Percentiles rank a stretch among this genome's conserved stretches.
phyloP scores from a whole-genome alignment of 2,329 filamentous ascomycete genomes.

The Fusarium bactridioides region DNA sequence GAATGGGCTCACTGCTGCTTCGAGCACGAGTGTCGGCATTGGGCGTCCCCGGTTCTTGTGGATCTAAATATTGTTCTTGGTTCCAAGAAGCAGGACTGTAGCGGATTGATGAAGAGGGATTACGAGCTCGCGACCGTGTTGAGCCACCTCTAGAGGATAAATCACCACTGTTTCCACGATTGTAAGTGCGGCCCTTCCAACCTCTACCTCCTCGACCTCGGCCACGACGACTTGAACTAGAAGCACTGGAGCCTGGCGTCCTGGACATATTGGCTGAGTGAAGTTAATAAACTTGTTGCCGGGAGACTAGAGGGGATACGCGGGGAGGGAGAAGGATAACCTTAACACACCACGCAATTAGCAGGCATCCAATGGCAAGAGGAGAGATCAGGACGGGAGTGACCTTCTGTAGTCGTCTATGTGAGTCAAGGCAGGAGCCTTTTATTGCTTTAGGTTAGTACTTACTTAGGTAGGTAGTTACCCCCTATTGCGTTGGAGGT shows the following conservation, averaged over 20 bases:
- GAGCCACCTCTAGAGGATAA: constrained; percentile 13
- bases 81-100: background rate
- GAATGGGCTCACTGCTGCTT: constrained; percentile 16
- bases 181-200: background rate
- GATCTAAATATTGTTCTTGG: background rate
- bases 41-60: background rate
- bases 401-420: background rate
- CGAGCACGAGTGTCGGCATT: background rate
- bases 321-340: background rate
- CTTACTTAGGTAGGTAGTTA: background rate
- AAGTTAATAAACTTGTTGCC: background rate
- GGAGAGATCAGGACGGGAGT: background rate
- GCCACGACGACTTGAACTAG: constrained; percentile 7
- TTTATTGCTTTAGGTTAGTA: background rate
- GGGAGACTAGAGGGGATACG: background rate
- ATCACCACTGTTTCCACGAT: background rate
- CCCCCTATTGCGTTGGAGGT: background rate
- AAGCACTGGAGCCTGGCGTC: constrained; percentile 2
- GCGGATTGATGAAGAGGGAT: background rate
- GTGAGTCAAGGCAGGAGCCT: background rate
- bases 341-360: background rate
- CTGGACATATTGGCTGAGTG: constrained; percentile 17
- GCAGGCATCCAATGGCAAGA: background rate
- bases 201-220: constrained; percentile 7
- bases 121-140: background rate